Conservation (phyloP, 441 rosid species). For the Hura crepitans region DNA sequence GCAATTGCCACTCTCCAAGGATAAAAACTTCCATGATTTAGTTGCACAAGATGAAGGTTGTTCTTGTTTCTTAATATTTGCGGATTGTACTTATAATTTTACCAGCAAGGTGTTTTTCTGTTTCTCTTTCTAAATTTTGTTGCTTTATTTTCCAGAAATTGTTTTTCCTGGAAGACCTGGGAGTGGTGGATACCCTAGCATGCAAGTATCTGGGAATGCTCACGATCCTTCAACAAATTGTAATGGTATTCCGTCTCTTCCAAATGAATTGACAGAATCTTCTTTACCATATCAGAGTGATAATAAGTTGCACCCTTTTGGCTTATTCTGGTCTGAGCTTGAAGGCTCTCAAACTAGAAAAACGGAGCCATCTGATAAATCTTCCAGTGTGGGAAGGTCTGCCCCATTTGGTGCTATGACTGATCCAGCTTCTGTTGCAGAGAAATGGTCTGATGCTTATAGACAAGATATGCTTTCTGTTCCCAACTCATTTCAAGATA, state of each 20-base stretch:
- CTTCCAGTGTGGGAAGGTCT: conserved; percentile 34
- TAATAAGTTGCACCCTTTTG: conserved; percentile 69
- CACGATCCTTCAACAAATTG: conserved; percentile 31
- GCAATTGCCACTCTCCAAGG: conserved; percentile 40
- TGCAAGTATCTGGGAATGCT: conserved; percentile 38
- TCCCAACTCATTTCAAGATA: conserved; percentile 42
- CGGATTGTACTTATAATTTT: conserved; percentile 9
- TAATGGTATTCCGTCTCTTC: conserved; percentile 36
- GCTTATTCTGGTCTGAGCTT: conserved; percentile 81
- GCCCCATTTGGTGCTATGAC: conserved; percentile 38
- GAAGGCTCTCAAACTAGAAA: conserved; percentile 48
- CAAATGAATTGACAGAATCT: conserved; percentile 38
- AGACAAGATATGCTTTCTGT: conserved; percentile 43
- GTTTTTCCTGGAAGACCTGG: conserved; percentile 72
- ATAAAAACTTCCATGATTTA: conserved; percentile 45
- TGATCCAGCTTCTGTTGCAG: conserved; percentile 44
- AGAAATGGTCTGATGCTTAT: conserved; percentile 48
- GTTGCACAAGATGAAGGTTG: conserved; percentile 66
- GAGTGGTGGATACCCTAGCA: conserved; percentile 39
- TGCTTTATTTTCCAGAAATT: conserved; percentile 45
- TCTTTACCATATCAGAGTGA: conserved; percentile 44
- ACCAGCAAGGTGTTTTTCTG: background rate
- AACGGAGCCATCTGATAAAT: conserved; percentile 38
- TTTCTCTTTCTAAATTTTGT: conserved; percentile 2
- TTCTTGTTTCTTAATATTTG: conserved; percentile 21